Percentiles rank a stretch among this genome's conserved stretches.
Conservation (phyloP, 1,139 yeast species). For the Zhuliangozyma blackwelliae region DNA sequence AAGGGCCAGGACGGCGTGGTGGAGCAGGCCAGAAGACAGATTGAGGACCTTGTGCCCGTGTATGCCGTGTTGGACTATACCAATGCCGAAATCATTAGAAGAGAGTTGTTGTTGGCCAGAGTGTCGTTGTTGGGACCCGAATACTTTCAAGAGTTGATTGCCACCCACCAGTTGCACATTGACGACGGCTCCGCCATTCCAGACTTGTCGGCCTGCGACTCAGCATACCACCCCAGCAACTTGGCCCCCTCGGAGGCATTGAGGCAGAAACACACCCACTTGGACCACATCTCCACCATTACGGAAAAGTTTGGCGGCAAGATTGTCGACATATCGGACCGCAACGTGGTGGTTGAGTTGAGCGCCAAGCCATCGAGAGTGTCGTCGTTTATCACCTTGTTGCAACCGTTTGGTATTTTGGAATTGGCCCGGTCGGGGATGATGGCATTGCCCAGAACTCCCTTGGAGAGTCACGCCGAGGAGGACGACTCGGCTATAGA, state of each 20-base stretch:
- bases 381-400: conserved; percentile 76
- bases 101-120: conserved; percentile 88
- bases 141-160: conserved; percentile 90
- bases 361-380: conserved; percentile 92
- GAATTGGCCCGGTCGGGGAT: conserved; percentile 97
- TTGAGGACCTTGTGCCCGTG: conserved; percentile 96
- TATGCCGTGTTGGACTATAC: conserved; percentile 96
- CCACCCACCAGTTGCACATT: conserved; percentile 67
- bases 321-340: conserved; percentile 85
- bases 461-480: conserved; percentile 51
- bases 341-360: conserved; percentile 91
- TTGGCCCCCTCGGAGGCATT: conserved; percentile 88
- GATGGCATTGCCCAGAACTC: conserved; percentile 98
- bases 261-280: conserved; percentile 88
- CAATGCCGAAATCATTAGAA: conserved; percentile 80
- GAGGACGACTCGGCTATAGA: conserved; percentile 51
- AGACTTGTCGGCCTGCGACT: conserved; percentile 48
- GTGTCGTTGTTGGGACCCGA: conserved; percentile 93
- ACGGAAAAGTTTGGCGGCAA: conserved; percentile 89
- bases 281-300: conserved; percentile 76
- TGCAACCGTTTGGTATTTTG: conserved; percentile 93
- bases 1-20: conserved; percentile 94
- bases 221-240: conserved; percentile 80
- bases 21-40: conserved; percentile 98
- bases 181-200: conserved; percentile 39